Conservation (phyloP, 2,329 filamentous ascomycete genomes). For the Tetracladium maxilliforme region DNA sequence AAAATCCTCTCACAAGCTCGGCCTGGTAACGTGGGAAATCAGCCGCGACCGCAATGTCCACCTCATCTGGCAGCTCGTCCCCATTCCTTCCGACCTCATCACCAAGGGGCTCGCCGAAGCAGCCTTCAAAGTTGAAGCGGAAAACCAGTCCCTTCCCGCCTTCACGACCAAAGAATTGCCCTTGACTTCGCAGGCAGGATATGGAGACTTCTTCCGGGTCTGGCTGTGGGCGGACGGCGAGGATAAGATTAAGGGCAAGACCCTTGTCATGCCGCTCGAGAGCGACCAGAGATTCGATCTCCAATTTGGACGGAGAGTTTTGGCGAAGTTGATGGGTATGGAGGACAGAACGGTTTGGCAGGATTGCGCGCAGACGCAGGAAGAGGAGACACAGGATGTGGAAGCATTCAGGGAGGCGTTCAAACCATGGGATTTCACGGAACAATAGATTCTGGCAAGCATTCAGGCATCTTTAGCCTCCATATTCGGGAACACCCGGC, state of each 20-base stretch:
- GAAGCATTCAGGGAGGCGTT: slow-evolving; percentile 70
- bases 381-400: slow-evolving; percentile 68
- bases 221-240: slow-evolving; percentile 59
- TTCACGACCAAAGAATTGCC: slow-evolving; percentile 32
- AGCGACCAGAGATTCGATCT: slow-evolving; percentile 68
- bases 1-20: slow-evolving; percentile 43
- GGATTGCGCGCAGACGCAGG: slow-evolving; percentile 62
- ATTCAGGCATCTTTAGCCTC: no score
- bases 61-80: slow-evolving; percentile 85
- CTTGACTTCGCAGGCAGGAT: no score
- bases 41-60: slow-evolving; percentile 71
- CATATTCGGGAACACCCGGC: no score
- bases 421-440: slow-evolving; percentile 68
- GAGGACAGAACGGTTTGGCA: slow-evolving; percentile 74
- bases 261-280: slow-evolving; percentile 61
- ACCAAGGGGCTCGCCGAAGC: slow-evolving; percentile 66
- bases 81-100: slow-evolving; percentile 55
- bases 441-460: not conserved
- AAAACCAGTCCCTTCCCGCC: slow-evolving; percentile 47
- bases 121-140: slow-evolving; percentile 76
- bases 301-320: slow-evolving; percentile 75
- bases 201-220: slow-evolving; percentile 65
- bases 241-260: slow-evolving; percentile 22
- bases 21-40: slow-evolving; percentile 86
- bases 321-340: slow-evolving; percentile 74